These are phyloP conservation scores for Cucurbita moschata DNA, from an alignment of 306 rosid genomes.

Conservation along the genomic window DNA sequence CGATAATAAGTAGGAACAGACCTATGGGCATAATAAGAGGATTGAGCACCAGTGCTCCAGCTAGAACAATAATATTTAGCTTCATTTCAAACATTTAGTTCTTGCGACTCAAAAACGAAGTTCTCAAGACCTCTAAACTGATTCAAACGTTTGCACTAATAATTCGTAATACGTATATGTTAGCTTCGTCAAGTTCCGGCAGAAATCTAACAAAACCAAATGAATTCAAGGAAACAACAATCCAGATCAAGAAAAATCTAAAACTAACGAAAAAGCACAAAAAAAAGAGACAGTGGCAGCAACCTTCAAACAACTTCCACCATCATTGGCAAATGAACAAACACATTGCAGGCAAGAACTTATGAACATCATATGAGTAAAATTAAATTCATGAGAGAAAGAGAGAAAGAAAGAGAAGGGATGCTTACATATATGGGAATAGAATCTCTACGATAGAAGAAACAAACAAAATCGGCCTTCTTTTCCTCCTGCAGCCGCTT, in stretches of 20 bases:
- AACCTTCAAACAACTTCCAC: neutral
- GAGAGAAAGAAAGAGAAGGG: neutral
- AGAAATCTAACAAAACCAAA: neutral
- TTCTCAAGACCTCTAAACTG: neutral
- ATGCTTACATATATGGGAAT: slow-evolving; percentile 23
- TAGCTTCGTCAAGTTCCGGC: neutral
- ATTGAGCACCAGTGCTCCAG: neutral
- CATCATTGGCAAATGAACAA: neutral
- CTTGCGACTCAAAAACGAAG: neutral
- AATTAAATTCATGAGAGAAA: neutral
- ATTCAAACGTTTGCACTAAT: neutral
- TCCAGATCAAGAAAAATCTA: neutral
- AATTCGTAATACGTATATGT: neutral
- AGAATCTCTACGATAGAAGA: slow-evolving; percentile 26
- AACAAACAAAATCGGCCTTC: slow-evolving; percentile 19
- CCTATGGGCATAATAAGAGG: neutral
- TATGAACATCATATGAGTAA: neutral
- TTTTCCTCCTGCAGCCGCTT: slow-evolving; percentile 8
- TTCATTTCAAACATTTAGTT: neutral
- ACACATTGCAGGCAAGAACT: neutral
- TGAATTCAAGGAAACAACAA: neutral
- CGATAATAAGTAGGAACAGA: neutral
- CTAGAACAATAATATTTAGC: neutral
- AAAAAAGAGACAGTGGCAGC: neutral
- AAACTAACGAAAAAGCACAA: neutral